phyloP scores from a whole-genome alignment of 1,284 basidiomycete genomes.

The Trametes polyzona region DNA sequence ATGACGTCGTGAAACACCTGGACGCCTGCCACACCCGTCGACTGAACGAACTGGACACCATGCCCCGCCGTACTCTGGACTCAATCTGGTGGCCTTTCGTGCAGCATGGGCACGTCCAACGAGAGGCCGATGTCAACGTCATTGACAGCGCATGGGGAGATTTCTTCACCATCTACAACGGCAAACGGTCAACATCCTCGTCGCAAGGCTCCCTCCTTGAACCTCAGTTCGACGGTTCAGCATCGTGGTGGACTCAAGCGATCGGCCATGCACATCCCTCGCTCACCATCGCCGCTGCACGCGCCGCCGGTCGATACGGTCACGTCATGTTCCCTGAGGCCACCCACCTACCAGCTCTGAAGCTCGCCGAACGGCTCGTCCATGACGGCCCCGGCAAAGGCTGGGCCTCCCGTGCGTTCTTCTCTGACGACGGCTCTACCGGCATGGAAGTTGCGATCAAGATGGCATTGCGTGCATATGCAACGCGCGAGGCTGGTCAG shows the following conservation, averaged over 20 bases:
- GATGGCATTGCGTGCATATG: conserved; percentile 88
- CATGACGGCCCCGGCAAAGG: conserved; percentile 76
- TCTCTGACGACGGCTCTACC: conserved; percentile 94
- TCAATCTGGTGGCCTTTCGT: conserved; percentile 98
- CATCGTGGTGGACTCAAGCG: conserved; percentile 98
- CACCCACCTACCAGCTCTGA: conserved; percentile 84
- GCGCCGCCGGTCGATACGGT: conserved; percentile 92
- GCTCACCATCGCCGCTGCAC: conserved; percentile 85
- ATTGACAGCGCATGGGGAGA: conserved; percentile 93
- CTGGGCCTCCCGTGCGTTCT: conserved; percentile 93
- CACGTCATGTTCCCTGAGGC: conserved; percentile 97
- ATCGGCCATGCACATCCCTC: conserved; percentile 84
- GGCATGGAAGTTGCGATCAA: conserved; percentile 97
- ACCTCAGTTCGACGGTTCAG: conserved; percentile 88
- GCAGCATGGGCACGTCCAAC: conserved; percentile 80
- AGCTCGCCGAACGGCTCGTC: conserved; percentile 75
- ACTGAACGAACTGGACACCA: conserved; percentile 71
- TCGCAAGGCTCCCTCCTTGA: conserved; percentile 52
- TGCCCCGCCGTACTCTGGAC: conserved; percentile 80
- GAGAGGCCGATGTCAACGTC: conserved; percentile 78
- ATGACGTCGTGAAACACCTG: conserved; percentile 61
- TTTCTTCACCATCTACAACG: conserved; percentile 76
- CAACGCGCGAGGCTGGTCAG: conserved; percentile 47
- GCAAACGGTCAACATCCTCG: conserved; percentile 30
- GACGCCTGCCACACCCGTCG: conserved; percentile 67